phyloP scores from a whole-genome alignment of 2,329 filamentous ascomycete genomes.

The Huntiella moniliformis region DNA sequence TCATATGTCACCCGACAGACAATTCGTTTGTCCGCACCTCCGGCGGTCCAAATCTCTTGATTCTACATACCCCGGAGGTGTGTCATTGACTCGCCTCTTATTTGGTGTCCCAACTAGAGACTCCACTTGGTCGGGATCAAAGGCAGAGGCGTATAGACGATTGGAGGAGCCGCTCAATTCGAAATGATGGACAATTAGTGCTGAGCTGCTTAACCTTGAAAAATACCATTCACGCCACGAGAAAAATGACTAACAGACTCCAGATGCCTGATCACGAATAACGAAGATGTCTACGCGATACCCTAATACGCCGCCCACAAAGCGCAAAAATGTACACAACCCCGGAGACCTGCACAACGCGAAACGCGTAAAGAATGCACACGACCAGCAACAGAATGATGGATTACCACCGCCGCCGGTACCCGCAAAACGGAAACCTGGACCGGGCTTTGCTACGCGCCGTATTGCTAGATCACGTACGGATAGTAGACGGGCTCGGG shows the following conservation, averaged over 20 bases:
- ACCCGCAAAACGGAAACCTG: background rate
- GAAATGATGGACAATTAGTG: constrained; percentile 1
- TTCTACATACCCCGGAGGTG: background rate
- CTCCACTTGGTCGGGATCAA: constrained; percentile 1
- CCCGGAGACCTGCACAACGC: background rate
- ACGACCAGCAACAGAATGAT: background rate
- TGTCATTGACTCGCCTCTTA: constrained; percentile 1
- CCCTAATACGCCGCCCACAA: background rate
- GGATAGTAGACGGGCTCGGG: background rate
- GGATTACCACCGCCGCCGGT: background rate
- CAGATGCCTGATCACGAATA: background rate
- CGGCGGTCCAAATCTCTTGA: background rate
- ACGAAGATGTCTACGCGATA: background rate
- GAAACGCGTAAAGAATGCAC: background rate
- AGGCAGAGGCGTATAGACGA: constrained; percentile 2
- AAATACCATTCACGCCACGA: background rate
- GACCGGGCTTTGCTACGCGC: background rate
- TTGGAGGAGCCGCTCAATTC: background rate
- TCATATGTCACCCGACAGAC: background rate
- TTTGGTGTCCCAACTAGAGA: constrained; percentile 1
- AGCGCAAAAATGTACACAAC: background rate
- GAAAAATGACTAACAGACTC: background rate
- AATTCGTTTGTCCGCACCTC: background rate
- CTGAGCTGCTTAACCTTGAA: constrained; percentile 1
- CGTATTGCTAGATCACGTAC: constrained; percentile 1